Evolutionary conservation across 2,329 filamentous ascomycete genomes (phyloP).

Genomic region (Podosphaera fusca): DNA sequence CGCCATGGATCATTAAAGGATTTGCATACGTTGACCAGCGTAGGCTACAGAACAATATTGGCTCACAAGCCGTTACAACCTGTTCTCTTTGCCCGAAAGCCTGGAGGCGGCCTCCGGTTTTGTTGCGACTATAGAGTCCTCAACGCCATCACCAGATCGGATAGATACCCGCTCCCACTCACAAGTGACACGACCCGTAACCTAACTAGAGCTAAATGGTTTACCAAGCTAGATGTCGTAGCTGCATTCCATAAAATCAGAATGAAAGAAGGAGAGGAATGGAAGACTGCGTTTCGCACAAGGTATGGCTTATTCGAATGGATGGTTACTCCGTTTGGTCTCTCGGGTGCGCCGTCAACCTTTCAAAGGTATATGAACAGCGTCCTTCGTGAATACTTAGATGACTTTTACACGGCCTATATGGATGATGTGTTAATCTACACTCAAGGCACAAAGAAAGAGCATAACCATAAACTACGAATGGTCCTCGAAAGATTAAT

Average conservation of each 20-base stretch:
- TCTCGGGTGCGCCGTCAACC: background rate
- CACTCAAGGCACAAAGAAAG: background rate
- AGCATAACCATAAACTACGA: background rate
- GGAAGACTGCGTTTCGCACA: background rate
- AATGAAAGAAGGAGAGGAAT: background rate
- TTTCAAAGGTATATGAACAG: background rate
- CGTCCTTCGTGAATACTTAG: background rate
- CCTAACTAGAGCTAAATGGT: background rate
- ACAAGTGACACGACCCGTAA: background rate
- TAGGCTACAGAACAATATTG: no score
- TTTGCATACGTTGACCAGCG: no score
- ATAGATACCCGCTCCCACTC: background rate
- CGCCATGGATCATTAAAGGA: no score
- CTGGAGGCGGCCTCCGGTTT: background rate
- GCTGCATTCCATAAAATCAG: background rate
- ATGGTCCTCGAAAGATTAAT: slow-evolving; percentile 1
- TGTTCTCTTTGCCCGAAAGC: background rate
- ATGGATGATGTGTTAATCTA: background rate
- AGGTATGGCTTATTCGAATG: background rate
- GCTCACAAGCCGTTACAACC: no score
- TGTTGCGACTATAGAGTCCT: background rate
- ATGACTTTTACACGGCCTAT: background rate
- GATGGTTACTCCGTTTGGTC: background rate
- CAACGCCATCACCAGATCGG: background rate
- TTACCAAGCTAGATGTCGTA: background rate